phyloP scores from a whole-genome alignment of 75 land plant species.

The Larix kaempferi region DNA sequence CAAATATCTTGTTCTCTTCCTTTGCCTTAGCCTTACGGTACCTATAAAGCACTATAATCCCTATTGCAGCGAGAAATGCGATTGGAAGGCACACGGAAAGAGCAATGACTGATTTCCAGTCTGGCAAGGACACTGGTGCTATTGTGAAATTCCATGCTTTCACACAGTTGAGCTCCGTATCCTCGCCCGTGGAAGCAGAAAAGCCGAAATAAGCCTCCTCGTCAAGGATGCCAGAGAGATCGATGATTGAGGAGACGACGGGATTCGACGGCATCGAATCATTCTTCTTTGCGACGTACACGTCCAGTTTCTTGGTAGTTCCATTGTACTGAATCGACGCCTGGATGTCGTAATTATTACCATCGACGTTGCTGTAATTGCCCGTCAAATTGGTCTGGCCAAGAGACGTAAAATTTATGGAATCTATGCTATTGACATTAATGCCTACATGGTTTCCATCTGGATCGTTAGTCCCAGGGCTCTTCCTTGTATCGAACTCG shows the following conservation, averaged over 20 bases:
- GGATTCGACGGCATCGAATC: neutral
- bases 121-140: neutral
- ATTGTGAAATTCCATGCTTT: neutral
- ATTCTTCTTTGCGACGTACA: neutral
- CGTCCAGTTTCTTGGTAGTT: neutral
- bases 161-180: constrained; percentile 31
- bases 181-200: constrained; percentile 52
- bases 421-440: constrained; percentile 47
- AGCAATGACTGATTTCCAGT: neutral
- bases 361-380: constrained; percentile 16
- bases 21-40: neutral
- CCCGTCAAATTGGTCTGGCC: constrained; percentile 10
- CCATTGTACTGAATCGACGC: constrained; percentile 43
- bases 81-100: neutral
- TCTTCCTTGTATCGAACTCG: neutral
- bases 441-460: constrained; percentile 61
- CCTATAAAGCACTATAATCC: neutral
- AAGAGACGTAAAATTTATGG: constrained; percentile 13
- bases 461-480: constrained; percentile 11
- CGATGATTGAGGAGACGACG: constrained; percentile 15
- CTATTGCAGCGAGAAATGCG: neutral
- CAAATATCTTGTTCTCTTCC: neutral
- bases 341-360: neutral
- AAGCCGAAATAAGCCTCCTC: constrained; percentile 51
- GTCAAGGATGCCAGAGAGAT: constrained; percentile 16